A percentile compares a stretch with the other conserved stretches of the same genome.
phyloP scores from a whole-genome alignment of 164 flowering plant genomes.

The Vitis cinerea region DNA sequence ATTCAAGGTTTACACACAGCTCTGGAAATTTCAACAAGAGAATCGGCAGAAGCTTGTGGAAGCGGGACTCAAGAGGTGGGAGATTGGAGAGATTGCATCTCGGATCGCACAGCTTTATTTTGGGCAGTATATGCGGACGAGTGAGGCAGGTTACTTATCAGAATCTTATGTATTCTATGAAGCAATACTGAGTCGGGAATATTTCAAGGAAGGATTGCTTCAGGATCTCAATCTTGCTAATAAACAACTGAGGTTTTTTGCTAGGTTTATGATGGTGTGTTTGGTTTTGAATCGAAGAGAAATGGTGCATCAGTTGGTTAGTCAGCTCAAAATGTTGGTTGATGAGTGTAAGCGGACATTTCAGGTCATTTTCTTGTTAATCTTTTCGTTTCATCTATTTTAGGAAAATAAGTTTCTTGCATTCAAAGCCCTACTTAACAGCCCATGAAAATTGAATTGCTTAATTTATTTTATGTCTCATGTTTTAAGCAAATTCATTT shows the following conservation, averaged over 20 bases:
- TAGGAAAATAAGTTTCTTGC: too few species aligned
- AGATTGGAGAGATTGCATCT: conserved; percentile 95
- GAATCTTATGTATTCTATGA: conserved; percentile 86
- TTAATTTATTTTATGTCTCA: neutral
- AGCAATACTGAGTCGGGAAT: conserved; percentile 78
- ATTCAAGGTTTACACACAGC: conserved; percentile 78
- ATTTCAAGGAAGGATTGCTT: conserved; percentile 72
- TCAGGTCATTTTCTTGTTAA: conserved; percentile 44
- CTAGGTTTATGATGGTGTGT: conserved; percentile 81
- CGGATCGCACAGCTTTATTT: conserved; percentile 88
- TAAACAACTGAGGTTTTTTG: conserved; percentile 85
- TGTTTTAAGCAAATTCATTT: neutral
- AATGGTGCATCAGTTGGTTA: conserved; percentile 68
- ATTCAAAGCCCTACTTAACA: too few species aligned
- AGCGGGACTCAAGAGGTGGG: conserved; percentile 88
- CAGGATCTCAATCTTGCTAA: conserved; percentile 65
- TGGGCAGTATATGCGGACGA: conserved; percentile 82
- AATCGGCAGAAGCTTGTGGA: conserved; percentile 84
- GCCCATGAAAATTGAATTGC: neutral
- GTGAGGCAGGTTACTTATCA: conserved; percentile 72
- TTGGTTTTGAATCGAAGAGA: conserved; percentile 75
- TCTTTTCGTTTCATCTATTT: neutral
- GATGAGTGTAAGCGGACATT: conserved; percentile 80
- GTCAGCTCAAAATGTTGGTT: conserved; percentile 60
- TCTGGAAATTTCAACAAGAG: conserved; percentile 96